A percentile compares a stretch with the other conserved stretches of the same genome.
These are phyloP conservation scores for Petunia secreta DNA, from an alignment of 257 asterid species.

Conservation along the genomic window DNA sequence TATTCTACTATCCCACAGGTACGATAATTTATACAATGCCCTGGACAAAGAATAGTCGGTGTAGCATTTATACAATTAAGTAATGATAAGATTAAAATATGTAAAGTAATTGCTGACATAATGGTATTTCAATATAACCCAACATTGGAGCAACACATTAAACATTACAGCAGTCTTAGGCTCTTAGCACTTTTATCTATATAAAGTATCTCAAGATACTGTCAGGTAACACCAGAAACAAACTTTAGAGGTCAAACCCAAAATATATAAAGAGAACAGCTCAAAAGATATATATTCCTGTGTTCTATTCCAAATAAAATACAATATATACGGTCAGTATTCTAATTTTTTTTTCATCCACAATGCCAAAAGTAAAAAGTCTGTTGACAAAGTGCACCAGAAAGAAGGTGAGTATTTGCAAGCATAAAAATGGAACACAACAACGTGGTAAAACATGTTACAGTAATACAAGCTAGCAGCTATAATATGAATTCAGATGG, in stretches of 20 bases:
- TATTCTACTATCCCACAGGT: not conserved
- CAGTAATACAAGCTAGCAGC: not conserved
- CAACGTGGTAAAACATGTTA: not conserved
- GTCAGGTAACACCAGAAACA: constrained; percentile 4
- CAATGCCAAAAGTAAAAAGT: not conserved
- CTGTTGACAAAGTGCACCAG: not conserved
- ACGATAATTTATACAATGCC: not conserved
- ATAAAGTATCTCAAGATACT: constrained; percentile 10
- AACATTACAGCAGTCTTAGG: not conserved
- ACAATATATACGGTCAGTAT: not conserved
- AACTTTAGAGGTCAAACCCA: too few relatives aligned
- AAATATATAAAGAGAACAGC: not conserved
- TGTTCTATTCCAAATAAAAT: not conserved
- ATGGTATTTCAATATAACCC: not conserved
- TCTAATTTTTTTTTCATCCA: constrained; percentile 12
- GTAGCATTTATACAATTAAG: not conserved
- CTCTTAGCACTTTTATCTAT: not conserved
- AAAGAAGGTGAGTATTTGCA: not conserved
- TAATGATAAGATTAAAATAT: not conserved
- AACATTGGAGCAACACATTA: not conserved
- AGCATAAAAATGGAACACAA: not conserved
- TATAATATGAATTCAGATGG: constrained; percentile 14
- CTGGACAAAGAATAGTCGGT: not conserved
- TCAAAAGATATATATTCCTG: constrained; percentile 4
- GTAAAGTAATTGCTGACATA: not conserved